Base-by-base conservation (phyloP, 1,284 basidiomycete species). In the Puccinia coronata region DNA sequence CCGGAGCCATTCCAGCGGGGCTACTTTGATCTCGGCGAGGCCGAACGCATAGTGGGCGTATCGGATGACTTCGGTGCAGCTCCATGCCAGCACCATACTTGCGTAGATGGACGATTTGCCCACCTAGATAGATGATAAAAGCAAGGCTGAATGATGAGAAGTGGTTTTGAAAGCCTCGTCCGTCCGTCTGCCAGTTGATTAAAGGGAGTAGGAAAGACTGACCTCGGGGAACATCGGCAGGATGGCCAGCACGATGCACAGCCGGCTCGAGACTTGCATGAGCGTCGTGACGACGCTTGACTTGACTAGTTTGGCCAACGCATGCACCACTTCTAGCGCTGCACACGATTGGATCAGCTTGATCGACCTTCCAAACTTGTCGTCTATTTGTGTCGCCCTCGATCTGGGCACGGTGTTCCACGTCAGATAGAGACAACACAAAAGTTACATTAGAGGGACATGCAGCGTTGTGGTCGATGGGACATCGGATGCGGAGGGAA, bases 81-180 rank as follows among this genome's bases (percentile, higher is more conserved):
- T 92, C 96, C 96, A 99, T 0, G 96, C 94, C 83, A 97, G 87
- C 76, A 98, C 90, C 94, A 98, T 96, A 72, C 92, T 91, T 2
- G 93, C 90, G 88, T 93, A 98, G 47, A 95, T 87, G 2, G 96
- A 93, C 85, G 91, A 92, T 5, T 88, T 86, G 83, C 91, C 92
- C 23, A 91, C 91, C 69, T 71, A 28, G 14, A n/a, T n/a, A n/a
- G n/a, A n/a, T n/a, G n/a, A n/a, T n/a, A n/a, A n/a, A n/a, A n/a
- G n/a, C n/a, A n/a, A n/a, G n/a, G n/a, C n/a, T n/a, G n/a, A n/a
- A n/a, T n/a, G n/a, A n/a, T n/a, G n/a, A n/a, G n/a, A n/a, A n/a
- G n/a, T n/a, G n/a, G n/a, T n/a, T n/a, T n/a, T n/a, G n/a, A n/a
- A n/a, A n/a, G n/a, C n/a, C n/a, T n/a, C n/a, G n/a, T n/a, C n/a